Evolutionary conservation across 306 rosid species (phyloP).

Genomic region (Cicer pinnatifidum): DNA sequence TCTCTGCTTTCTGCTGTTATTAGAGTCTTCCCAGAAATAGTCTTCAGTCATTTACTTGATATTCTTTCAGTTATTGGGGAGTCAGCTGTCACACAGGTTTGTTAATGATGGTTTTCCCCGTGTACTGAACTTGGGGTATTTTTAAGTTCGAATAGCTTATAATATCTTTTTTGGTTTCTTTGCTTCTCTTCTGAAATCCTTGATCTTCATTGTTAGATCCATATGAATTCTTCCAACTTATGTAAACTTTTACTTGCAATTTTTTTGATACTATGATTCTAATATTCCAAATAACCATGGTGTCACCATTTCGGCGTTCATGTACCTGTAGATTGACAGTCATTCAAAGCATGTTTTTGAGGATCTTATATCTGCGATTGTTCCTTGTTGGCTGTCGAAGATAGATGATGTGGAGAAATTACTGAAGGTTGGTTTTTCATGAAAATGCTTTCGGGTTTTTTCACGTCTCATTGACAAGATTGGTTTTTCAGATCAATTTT

Average conservation of each 20-base stretch:
- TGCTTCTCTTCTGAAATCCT: background rate
- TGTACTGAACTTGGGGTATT: constrained; percentile 6
- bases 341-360: constrained; percentile 81
- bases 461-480: constrained; percentile 9
- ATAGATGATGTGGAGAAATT: constrained; percentile 65
- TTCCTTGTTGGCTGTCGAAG: constrained; percentile 91
- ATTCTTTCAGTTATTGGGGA: constrained; percentile 72
- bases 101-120: constrained; percentile 35
- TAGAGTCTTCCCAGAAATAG: constrained; percentile 63
- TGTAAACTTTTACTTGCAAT: background rate
- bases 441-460: constrained; percentile 21
- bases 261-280: background rate
- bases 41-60: constrained; percentile 68
- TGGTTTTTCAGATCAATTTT: constrained; percentile 27
- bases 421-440: constrained; percentile 65
- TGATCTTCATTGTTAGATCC: constrained; percentile 25
- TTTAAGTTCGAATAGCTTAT: background rate
- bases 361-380: constrained; percentile 77
- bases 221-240: constrained; percentile 14
- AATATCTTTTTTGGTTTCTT: background rate
- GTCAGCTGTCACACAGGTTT: constrained; percentile 81
- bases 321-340: constrained; percentile 66
- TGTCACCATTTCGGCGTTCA: constrained; percentile 34
- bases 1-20: constrained; percentile 67
- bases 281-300: background rate